These are phyloP conservation scores for Alternaria ethzedia DNA, from an alignment of 2,329 filamentous ascomycete species.

Conservation along the genomic window DNA sequence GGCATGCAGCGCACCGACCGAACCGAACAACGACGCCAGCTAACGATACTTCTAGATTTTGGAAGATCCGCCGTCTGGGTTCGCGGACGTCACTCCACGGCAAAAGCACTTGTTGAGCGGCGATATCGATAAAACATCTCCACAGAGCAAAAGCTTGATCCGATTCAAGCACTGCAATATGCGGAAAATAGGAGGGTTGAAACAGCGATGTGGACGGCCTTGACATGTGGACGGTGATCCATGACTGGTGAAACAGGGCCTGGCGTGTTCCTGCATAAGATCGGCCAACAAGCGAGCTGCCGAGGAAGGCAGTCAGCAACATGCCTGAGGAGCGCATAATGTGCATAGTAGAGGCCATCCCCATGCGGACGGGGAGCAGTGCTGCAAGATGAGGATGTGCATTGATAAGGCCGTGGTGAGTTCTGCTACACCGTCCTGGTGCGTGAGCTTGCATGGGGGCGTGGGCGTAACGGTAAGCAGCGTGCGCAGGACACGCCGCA, in stretches of 20 bases:
- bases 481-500: neutral
- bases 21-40: neutral
- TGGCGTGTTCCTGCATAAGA: constrained; percentile 7
- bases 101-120: constrained; percentile 4
- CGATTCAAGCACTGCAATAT: constrained; percentile 5
- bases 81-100: neutral
- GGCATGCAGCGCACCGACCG: neutral
- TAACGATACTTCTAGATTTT: neutral
- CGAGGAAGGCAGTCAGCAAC: neutral
- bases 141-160: constrained; percentile 11
- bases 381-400: constrained; percentile 14
- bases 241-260: constrained; percentile 10
- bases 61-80: neutral
- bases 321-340: neutral
- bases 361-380: neutral
- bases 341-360: constrained; percentile 1
- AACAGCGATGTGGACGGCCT: constrained; percentile 1
- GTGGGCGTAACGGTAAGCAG: neutral
- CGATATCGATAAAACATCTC: constrained; percentile 8
- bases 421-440: neutral
- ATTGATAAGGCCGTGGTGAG: neutral
- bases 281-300: constrained; percentile 6
- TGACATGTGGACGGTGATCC: neutral
- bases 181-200: constrained; percentile 10
- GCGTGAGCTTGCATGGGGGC: neutral